Conservation (phyloP, 2,329 filamentous ascomycete species). For the Metarhizium humberi region DNA sequence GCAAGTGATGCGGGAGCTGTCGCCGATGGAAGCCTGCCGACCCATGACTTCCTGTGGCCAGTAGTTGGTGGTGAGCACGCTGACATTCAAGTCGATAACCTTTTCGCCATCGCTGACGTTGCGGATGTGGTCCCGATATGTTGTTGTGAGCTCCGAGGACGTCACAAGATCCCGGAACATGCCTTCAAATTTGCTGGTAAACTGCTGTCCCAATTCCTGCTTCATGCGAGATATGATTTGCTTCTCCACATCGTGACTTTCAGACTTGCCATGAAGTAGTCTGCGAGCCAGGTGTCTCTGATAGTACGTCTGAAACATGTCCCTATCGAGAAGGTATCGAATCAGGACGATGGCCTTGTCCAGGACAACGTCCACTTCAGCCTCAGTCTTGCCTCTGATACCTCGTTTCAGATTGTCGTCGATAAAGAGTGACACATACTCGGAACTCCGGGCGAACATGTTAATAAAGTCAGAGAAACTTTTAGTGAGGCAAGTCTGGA, state of each 20-base stretch:
- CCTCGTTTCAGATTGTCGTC: conserved; percentile 94
- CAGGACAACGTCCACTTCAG: conserved; percentile 72
- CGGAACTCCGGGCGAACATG: conserved; percentile 71
- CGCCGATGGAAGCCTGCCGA: conserved; percentile 40
- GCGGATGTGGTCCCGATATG: conserved; percentile 61
- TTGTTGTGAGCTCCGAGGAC: conserved; percentile 71
- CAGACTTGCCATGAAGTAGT: conserved; percentile 78
- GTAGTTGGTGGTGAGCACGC: conserved; percentile 83
- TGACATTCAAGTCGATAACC: conserved; percentile 70
- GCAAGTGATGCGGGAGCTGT: conserved; percentile 37
- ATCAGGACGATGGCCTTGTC: conserved; percentile 86
- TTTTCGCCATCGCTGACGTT: conserved; percentile 36
- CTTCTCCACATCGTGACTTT: conserved; percentile 87
- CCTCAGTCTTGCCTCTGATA: conserved; percentile 85
- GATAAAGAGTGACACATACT: conserved; percentile 93
- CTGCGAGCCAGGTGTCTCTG: conserved; percentile 91
- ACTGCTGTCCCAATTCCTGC: conserved; percentile 87
- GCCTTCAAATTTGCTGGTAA: conserved; percentile 85
- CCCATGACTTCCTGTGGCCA: conserved; percentile 92
- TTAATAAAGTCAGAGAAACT: conserved; percentile 95
- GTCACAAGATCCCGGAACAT: conserved; percentile 97
- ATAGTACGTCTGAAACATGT: conserved; percentile 94
- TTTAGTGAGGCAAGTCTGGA: conserved; percentile 75
- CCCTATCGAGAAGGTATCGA: conserved; percentile 82
- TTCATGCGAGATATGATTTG: conserved; percentile 97